Conservation (phyloP, 2,329 filamentous ascomycete genomes). For the Fusarium incarnatum region DNA sequence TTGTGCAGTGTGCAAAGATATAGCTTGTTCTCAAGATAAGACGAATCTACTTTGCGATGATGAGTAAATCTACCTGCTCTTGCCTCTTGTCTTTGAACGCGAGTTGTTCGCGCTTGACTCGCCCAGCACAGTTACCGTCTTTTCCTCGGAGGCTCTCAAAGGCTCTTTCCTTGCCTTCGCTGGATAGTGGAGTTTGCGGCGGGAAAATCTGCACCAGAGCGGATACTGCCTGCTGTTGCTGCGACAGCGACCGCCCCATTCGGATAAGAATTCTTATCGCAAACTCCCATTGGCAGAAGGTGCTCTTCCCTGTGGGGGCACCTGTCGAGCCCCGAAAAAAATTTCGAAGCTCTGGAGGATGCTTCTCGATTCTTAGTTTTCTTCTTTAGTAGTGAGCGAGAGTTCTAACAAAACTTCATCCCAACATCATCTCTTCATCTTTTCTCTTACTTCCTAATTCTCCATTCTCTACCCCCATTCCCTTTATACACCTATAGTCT, state of each 20-base stretch:
- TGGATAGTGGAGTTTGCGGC: constrained; percentile 25
- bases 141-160: constrained; percentile 12
- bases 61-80: neutral
- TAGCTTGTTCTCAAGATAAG: neutral
- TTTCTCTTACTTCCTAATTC: constrained; percentile 19
- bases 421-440: constrained; percentile 32
- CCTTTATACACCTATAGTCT: constrained; percentile 3
- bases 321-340: constrained; percentile 48
- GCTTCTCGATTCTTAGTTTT: constrained; percentile 41
- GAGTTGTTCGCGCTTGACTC: constrained; percentile 4
- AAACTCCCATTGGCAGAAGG: constrained; percentile 41
- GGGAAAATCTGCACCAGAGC: constrained; percentile 42
- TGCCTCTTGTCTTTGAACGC: neutral
- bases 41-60: neutral
- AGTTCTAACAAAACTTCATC: constrained; percentile 29
- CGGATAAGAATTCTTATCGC: constrained; percentile 51
- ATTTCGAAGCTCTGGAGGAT: constrained; percentile 49
- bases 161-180: constrained; percentile 1
- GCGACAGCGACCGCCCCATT: constrained; percentile 48
- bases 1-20: neutral
- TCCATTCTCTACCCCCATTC: constrained; percentile 11
- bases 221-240: constrained; percentile 47
- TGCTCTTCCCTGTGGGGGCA: constrained; percentile 33
- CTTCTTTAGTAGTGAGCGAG: constrained; percentile 37
- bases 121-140: constrained; percentile 19